Base-by-base conservation (phyloP, 441 rosid genomes). In the Geranium incanum region DNA sequence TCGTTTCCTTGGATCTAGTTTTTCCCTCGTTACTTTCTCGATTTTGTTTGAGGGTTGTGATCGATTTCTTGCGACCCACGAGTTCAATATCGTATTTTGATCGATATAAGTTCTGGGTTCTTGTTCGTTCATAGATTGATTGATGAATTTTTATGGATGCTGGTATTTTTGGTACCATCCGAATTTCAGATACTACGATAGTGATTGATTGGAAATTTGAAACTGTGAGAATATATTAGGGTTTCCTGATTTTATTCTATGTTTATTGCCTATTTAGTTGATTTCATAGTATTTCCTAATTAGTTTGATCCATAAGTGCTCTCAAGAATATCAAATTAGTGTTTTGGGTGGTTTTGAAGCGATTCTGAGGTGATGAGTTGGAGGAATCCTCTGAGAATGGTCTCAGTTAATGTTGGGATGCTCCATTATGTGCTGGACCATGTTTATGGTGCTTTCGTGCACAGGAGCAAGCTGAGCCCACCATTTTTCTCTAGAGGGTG, bases 401-500 rank as follows among this genome's bases (percentile, higher is more conserved):
- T 92, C 72, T 71, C 92, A 0, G 85, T 84, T 70, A 95, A 85
- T 84, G 67, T 90, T 11, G 97, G 97, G 48, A 86, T 88, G 92
- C 87, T 95, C 65, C 99, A 95, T 81, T 89, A 88, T 73, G 88
- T 95, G 39, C 63, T 92, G 48, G 99, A 92, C 78, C 99, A 95
- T 59, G 75, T 95, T 0, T 95, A 95, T 70, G 97, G 97, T 72
- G 97, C 97, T 69, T 85, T 92, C 68, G 81, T 95, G 95, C 93
- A 95, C 79, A 83, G 97, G 72, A 84, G 88, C 68, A 89, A 86
- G 84, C 76, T 95, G 8, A 85, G 88, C 70, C 87, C 94, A 1
- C 99, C 88, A 0, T 92, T 95, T 75, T 95, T 95, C 78, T 92
- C 99, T 1, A 76, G 91, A 68, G 99, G 99, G 3, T 95, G 99